These are phyloP conservation scores for Dimargaris xerosporica DNA, from an alignment of 192 early-diverging fungal species.

Conservation along the genomic window DNA sequence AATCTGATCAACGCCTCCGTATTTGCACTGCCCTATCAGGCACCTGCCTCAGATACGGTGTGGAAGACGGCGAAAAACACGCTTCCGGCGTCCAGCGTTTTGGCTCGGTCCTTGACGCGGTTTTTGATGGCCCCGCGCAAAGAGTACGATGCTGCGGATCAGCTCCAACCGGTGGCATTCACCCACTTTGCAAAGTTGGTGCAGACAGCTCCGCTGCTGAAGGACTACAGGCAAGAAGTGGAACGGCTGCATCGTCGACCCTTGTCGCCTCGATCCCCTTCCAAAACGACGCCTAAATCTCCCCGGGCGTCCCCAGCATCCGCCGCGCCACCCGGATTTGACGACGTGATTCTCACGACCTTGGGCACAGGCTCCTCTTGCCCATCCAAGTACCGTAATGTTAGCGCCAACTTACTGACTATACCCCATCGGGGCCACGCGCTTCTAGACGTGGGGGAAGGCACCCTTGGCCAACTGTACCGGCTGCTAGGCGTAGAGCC, in stretches of 20 bases:
- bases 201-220: not conserved
- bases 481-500: conserved; percentile 39
- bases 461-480: conserved; percentile 68
- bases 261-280: not conserved
- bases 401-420: conserved; percentile 64
- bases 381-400: conserved; percentile 86
- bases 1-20: conserved; percentile 41
- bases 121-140: not conserved
- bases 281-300: not conserved
- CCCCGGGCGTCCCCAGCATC: not conserved
- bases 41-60: not conserved
- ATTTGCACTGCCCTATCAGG: conserved; percentile 52
- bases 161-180: not conserved
- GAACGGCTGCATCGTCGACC: not conserved
- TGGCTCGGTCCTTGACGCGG: not conserved
- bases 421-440: conserved; percentile 44
- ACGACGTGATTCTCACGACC: conserved; percentile 35
- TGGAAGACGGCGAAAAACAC: not conserved
- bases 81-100: not conserved
- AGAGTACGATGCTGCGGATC: not conserved
- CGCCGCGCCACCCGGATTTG: not conserved
- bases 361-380: conserved; percentile 86
- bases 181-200: too few species aligned
- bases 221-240: conserved; percentile 26
- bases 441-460: conserved; percentile 83